Evolutionary conservation across 495 filamentous ascomycete species (phyloP).

Genomic region (Penicillium alfredii): DNA sequence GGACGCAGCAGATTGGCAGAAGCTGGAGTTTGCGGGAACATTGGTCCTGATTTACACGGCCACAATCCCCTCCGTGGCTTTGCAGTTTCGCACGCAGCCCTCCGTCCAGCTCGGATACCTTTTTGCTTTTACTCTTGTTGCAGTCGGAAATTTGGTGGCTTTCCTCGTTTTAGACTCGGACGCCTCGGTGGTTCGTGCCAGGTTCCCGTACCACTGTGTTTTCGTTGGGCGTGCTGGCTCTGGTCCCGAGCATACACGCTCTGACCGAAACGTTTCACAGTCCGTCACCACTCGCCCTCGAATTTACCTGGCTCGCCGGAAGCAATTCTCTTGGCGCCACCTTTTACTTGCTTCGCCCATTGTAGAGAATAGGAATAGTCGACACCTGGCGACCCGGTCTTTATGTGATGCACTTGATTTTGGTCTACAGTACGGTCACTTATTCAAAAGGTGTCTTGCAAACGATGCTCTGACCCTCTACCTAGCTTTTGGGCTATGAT

Average conservation of each 20-base stretch:
- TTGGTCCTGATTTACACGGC: conserved; percentile 4
- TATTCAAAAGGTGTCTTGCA: conserved; percentile 5
- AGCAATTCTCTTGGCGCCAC: conserved; percentile 1
- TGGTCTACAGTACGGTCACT: conserved; percentile 1
- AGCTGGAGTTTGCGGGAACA: conserved; percentile 1
- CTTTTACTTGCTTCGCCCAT: conserved; percentile 1
- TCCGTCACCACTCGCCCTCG: conserved; percentile 1
- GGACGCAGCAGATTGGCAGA: conserved; percentile 1
- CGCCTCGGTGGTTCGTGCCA: background rate
- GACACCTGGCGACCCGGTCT: conserved; percentile 5
- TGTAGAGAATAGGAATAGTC: conserved; percentile 6
- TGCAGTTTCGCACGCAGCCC: conserved; percentile 3
- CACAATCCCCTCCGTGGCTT: conserved; percentile 1
- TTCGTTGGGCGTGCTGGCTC: conserved; percentile 2
- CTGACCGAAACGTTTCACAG: background rate
- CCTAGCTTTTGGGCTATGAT: too few species aligned
- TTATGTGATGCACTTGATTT: conserved; percentile 8
- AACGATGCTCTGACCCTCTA: too few species aligned
- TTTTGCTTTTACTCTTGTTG: conserved; percentile 1
- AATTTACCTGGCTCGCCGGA: conserved; percentile 1
- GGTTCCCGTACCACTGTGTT: conserved; percentile 9
- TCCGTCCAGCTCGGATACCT: conserved; percentile 5
- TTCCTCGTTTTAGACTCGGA: background rate
- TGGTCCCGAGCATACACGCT: conserved; percentile 6
- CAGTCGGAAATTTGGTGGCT: conserved; percentile 6